Evolutionary conservation across 495 filamentous ascomycete genomes (phyloP), one percentile per base, ranked within the genome.

Genomic region (Astrothelium subdiscretum): DNA sequence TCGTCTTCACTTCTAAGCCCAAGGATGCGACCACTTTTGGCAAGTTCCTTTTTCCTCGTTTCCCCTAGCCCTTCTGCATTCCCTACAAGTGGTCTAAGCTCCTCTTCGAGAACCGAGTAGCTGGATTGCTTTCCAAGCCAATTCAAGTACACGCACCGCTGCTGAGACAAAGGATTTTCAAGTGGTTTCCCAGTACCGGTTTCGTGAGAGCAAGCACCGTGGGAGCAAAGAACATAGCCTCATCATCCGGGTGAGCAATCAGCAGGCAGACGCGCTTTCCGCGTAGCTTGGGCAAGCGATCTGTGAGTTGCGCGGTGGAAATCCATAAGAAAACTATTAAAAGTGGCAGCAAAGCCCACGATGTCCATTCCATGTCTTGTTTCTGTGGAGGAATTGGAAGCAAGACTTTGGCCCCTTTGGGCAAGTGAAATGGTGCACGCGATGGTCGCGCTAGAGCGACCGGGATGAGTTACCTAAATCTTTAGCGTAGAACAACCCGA

Each of bases 141-240:
- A n/a, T n/a, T n/a, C n/a, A n/a, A n/a, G n/a, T n/a, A n/a, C n/a
- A 54, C 48, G 6, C 79, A 85, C 88, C 89, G 65, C 82, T 91
- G 72, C 89, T 92, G 59, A 98, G 76, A 74, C 94, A 98, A 32
- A 98, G 79, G 66, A 98, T 94, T 74, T 92, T 91, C 65, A 98
- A 78, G 69, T 91, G 89, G 70, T 98, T 98, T 1, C 90, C 87
- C 24, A 86, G 75, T 62, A 84, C 81, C 70, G 87, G 79, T 24
- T 81, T 80, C 18, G 91, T 90, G 31, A 98, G 80, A 4, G 87
- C 84, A 59, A 95, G 77, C 2, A 98, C 80, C 0, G 90, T 87
- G 0, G 94, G 94, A 63, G 92, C 84, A 75, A 98, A 98, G 79
- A 98, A 98, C 94, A 98, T 98, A 67, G 94, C 95, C 78, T 98